Conservation (phyloP, 768 basidiomycete genomes). For the Exsudoporus frostii region DNA sequence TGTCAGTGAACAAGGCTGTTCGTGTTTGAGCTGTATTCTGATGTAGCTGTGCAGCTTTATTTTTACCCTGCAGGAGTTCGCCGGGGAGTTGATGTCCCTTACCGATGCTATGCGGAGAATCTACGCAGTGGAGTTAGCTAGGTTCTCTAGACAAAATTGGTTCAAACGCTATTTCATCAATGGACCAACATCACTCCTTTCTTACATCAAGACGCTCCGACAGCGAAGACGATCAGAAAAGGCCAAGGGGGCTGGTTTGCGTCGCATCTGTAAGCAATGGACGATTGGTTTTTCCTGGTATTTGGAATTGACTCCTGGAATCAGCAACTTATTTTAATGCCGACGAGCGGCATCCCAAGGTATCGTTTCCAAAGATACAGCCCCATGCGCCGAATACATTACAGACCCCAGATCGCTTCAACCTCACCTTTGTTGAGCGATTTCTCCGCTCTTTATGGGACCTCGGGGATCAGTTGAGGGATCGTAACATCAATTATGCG, state of each 20-base stretch:
- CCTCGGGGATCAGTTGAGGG: constrained; percentile 57
- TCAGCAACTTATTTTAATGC: constrained; percentile 55
- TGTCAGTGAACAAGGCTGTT: constrained; percentile 51
- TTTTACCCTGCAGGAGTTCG: constrained; percentile 94
- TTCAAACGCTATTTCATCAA: constrained; percentile 36
- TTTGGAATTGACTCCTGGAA: constrained; percentile 5
- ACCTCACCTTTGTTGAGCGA: constrained; percentile 58
- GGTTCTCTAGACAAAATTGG: constrained; percentile 35
- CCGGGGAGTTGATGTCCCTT: constrained; percentile 75
- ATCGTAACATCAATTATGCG: constrained; percentile 81
- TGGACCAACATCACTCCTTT: constrained; percentile 24
- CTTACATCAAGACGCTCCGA: constrained; percentile 17
- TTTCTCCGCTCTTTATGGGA: constrained; percentile 73
- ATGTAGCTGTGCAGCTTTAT: constrained; percentile 66
- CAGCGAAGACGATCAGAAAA: constrained; percentile 16
- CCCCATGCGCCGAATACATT: constrained; percentile 86
- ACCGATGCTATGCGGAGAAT: constrained; percentile 83
- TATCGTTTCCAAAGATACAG: constrained; percentile 75
- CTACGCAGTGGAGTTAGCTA: constrained; percentile 60
- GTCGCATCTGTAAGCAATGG: constrained; percentile 42
- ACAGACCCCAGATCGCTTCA: constrained; percentile 65
- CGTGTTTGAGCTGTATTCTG: not conserved
- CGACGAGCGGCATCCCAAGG: constrained; percentile 44
- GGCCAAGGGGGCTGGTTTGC: constrained; percentile 20
- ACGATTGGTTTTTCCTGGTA: not conserved